Evolutionary conservation across 164 flowering plant genomes (phyloP).

Genomic region (Liquidambar formosana): DNA sequence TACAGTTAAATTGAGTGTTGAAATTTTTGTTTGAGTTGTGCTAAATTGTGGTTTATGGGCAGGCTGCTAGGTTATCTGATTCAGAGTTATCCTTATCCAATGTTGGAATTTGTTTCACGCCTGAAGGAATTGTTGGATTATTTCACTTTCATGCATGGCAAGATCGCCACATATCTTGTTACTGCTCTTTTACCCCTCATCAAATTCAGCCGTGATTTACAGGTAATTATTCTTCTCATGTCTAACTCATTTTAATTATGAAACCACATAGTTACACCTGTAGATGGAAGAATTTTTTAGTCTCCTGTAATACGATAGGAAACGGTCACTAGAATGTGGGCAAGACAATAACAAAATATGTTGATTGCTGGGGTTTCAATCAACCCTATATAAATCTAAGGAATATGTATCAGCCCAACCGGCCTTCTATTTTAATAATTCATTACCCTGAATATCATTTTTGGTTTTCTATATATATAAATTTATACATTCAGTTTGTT

Average conservation of each 20-base stretch:
- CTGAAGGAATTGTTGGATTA: slow-evolving; percentile 86
- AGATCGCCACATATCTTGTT: slow-evolving; percentile 50
- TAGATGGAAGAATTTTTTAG: background rate
- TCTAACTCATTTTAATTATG: background rate
- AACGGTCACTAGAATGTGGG: background rate
- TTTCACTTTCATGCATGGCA: slow-evolving; percentile 66
- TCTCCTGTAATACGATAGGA: background rate
- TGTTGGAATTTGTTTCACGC: slow-evolving; percentile 71
- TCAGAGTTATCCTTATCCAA: slow-evolving; percentile 53
- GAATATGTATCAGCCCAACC: background rate
- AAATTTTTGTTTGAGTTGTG: background rate
- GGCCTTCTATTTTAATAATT: no score
- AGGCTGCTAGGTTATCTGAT: slow-evolving; percentile 65
- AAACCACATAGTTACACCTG: background rate
- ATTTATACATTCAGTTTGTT: no score
- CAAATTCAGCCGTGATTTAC: slow-evolving; percentile 67
- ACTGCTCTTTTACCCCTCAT: slow-evolving; percentile 64
- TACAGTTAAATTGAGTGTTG: slow-evolving; percentile 1
- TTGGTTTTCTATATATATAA: background rate
- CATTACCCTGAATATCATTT: background rate
- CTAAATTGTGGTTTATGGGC: slow-evolving; percentile 16
- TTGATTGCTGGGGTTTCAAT: background rate
- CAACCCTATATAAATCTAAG: background rate
- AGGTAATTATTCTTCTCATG: slow-evolving; percentile 38
- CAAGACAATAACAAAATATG: background rate